These are phyloP conservation scores for Aureobasidium lini DNA, from an alignment of 2,329 filamentous ascomycete genomes.

Conservation along the genomic window DNA sequence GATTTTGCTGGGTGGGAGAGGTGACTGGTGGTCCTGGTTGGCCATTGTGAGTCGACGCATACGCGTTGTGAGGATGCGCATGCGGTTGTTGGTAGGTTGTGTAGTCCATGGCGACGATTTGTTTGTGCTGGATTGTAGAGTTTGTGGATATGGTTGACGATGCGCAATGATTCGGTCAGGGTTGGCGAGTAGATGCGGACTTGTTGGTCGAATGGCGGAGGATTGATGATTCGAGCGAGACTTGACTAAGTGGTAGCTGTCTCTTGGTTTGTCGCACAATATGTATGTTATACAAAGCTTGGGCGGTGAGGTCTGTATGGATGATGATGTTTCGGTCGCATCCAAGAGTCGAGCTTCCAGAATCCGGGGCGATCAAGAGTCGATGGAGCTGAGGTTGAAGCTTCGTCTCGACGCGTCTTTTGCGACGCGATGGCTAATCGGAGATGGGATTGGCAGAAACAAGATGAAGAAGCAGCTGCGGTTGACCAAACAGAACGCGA, in stretches of 20 bases:
- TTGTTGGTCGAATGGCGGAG: background rate
- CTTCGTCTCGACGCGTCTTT: conserved; percentile 2
- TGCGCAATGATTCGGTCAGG: background rate
- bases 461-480: background rate
- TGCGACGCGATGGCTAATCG: background rate
- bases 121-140: background rate
- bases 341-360: background rate
- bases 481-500: conserved; percentile 13
- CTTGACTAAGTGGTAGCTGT: background rate
- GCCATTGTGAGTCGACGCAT: conserved; percentile 31
- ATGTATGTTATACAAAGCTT: background rate
- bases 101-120: conserved; percentile 38
- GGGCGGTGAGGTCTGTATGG: background rate
- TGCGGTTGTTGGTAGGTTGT: conserved; percentile 42
- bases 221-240: background rate
- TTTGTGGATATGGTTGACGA: background rate
- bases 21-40: conserved; percentile 49
- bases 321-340: conserved; percentile 4
- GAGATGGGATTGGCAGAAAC: conserved; percentile 9
- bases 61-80: conserved; percentile 24
- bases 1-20: conserved; percentile 61
- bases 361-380: background rate
- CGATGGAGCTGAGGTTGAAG: background rate
- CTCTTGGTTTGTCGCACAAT: background rate
- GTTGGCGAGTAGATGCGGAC: background rate